Evolutionary conservation across 2,329 filamentous ascomycete species (phyloP).

Genomic region (Lecanicillium sp.): DNA sequence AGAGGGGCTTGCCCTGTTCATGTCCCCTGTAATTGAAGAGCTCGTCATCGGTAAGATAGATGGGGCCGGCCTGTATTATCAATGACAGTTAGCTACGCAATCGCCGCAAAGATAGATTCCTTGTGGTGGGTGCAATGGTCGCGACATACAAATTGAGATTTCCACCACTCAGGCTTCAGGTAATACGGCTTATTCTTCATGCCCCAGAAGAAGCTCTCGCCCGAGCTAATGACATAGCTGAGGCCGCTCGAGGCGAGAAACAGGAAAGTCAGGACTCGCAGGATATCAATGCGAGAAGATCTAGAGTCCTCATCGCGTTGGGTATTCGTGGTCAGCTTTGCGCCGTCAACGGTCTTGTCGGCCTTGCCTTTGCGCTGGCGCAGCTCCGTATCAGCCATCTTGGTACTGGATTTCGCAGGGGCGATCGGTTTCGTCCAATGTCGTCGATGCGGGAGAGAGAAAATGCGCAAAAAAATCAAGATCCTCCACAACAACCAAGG

Average conservation of each 20-base stretch:
- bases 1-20: constrained; percentile 70
- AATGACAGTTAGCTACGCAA: constrained; percentile 8
- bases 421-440: neutral
- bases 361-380: constrained; percentile 39
- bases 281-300: constrained; percentile 54
- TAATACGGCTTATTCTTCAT: constrained; percentile 56
- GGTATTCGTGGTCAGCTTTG: neutral
- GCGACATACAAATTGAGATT: constrained; percentile 50
- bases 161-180: constrained; percentile 52
- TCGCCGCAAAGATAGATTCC: no score
- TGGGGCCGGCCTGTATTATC: constrained; percentile 44
- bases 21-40: constrained; percentile 72
- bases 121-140: neutral
- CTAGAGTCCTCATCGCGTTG: constrained; percentile 53
- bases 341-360: no score
- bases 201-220: constrained; percentile 65
- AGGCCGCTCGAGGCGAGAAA: constrained; percentile 60
- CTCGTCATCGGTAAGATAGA: constrained; percentile 68
- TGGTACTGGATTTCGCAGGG: constrained; percentile 8
- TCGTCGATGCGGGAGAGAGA: neutral
- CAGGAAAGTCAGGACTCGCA: constrained; percentile 64
- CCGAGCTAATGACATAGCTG: constrained; percentile 70
- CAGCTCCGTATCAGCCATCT: constrained; percentile 34
- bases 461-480: neutral
- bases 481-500: neutral